A percentile compares a stretch with the other conserved stretches of the same genome.
Evolutionary conservation across 1,284 basidiomycete genomes (phyloP).

Genomic region (Marasmius oreades): DNA sequence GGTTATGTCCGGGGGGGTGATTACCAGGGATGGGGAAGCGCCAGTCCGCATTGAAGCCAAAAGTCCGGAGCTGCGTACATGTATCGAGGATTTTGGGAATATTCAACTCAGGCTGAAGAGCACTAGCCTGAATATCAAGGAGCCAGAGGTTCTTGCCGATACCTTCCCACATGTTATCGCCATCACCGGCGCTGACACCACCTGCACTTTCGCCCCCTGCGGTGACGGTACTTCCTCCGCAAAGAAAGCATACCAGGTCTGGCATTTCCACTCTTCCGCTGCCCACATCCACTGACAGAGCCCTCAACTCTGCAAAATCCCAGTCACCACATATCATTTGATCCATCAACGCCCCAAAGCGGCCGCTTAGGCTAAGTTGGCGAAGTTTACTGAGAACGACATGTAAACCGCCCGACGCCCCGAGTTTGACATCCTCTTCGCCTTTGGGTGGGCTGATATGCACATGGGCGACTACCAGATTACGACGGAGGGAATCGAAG

Average conservation of each 20-base stretch:
- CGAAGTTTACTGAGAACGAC: constrained; percentile 32
- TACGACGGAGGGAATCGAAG: neutral
- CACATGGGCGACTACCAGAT: neutral
- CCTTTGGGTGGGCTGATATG: neutral
- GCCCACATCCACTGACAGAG: constrained; percentile 52
- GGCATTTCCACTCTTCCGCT: constrained; percentile 40
- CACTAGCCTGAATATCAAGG: constrained; percentile 55
- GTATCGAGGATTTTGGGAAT: constrained; percentile 54
- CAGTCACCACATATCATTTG: constrained; percentile 51
- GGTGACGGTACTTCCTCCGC: neutral
- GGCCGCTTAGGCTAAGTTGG: constrained; percentile 58
- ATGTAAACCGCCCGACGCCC: neutral
- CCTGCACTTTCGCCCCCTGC: neutral
- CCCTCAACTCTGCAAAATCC: constrained; percentile 55
- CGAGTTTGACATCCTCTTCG: neutral
- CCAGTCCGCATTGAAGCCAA: constrained; percentile 76
- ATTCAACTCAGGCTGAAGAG: constrained; percentile 44
- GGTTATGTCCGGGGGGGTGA: constrained; percentile 21
- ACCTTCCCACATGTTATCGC: neutral
- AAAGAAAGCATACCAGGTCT: constrained; percentile 56
- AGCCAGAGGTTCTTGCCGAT: constrained; percentile 48
- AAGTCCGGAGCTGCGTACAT: constrained; percentile 56
- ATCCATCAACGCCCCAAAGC: constrained; percentile 61
- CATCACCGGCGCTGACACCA: neutral
- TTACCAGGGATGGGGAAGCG: constrained; percentile 30